Evolutionary conservation across 2,329 filamentous ascomycete species (phyloP).

Genomic region (Colletotrichum sp.): DNA sequence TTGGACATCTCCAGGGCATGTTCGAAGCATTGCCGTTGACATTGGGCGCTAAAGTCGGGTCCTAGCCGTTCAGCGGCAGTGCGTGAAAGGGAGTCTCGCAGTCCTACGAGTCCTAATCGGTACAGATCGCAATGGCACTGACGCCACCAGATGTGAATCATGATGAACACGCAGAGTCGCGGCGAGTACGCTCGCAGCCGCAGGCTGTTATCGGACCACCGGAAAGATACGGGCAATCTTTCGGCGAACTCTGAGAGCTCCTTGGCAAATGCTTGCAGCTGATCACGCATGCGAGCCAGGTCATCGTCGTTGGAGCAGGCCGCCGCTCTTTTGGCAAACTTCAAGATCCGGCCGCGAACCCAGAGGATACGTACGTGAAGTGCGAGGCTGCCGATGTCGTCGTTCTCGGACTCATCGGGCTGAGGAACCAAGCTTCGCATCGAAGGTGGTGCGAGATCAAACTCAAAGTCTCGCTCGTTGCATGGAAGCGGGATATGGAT

Average conservation of each 20-base stretch:
- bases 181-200: conserved; percentile 62
- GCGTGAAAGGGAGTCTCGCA: conserved; percentile 55
- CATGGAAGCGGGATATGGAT: conserved; percentile 53
- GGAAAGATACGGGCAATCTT: conserved; percentile 59
- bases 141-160: conserved; percentile 66
- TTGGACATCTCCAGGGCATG: conserved; percentile 60
- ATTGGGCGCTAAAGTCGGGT: conserved; percentile 52
- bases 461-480: conserved; percentile 51
- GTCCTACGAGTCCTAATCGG: conserved; percentile 54
- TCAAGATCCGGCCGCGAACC: conserved; percentile 58
- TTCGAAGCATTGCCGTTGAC: conserved; percentile 56
- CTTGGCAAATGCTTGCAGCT: conserved; percentile 51
- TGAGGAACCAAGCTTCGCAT: conserved; percentile 52
- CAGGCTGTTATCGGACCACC: conserved; percentile 61
- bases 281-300: conserved; percentile 36
- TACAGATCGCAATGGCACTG: conserved; percentile 64
- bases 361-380: conserved; percentile 62
- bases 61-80: conserved; percentile 50
- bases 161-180: conserved; percentile 61
- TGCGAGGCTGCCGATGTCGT: conserved; percentile 60
- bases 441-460: conserved; percentile 60
- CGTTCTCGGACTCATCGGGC: conserved; percentile 49
- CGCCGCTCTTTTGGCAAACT: conserved; percentile 54
- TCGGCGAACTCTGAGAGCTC: conserved; percentile 58
- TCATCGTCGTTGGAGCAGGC: conserved; percentile 44